Base-by-base conservation (phyloP, 192 early-diverging fungal species). In the Coemansia sp. region DNA sequence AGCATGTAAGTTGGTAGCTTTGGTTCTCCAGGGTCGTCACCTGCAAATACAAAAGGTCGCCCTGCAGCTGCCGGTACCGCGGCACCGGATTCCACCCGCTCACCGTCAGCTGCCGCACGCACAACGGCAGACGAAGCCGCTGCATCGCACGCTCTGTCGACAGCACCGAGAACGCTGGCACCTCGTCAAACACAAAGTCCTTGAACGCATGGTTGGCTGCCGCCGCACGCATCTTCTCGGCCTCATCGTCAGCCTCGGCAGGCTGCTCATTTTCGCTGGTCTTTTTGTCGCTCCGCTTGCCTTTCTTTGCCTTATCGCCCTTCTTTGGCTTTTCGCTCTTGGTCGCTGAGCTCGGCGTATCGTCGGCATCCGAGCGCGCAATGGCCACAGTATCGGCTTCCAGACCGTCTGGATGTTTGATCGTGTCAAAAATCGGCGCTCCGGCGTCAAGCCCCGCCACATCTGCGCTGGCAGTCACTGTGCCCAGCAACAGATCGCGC, bases 61-160 rank as follows among this genome's bases (percentile, higher is more conserved):
- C 91, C 68, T 83, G 84, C 23, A 90, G 77, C 53, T 87, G 85
- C 31, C 88, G 86, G 55, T 86, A 71, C 34, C 85, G 84, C 6
- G 93, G 88, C 12, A 92, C 90, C 21, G 95, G 95, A 73, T 98
- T 99, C 95, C 96, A 98, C 24, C 87, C 85, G 57, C 95, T 97
- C 21, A 95, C 66, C 14, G 85, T 70, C 57, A 98, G 70, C 55
- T 85, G 86, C 58, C 88, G 88, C 56, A 92, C 58, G 55, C 89
- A 90, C 66, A 86, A 76, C 6, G 88, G 86, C 24, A 78, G 63
- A 5, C 71, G 71, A 37, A 78, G 67, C 51, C 78, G 61, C 61
- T 84, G 73, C 56, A 86, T 79, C 25, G 72, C 80, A 31, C 73
- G 61, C 10, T 25, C 86, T 83, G 51, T 87, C 61, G 63, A 91